These are phyloP conservation scores for Heliosperma pusillum DNA, from an alignment of 148 eudicot species.

Conservation along the genomic window DNA sequence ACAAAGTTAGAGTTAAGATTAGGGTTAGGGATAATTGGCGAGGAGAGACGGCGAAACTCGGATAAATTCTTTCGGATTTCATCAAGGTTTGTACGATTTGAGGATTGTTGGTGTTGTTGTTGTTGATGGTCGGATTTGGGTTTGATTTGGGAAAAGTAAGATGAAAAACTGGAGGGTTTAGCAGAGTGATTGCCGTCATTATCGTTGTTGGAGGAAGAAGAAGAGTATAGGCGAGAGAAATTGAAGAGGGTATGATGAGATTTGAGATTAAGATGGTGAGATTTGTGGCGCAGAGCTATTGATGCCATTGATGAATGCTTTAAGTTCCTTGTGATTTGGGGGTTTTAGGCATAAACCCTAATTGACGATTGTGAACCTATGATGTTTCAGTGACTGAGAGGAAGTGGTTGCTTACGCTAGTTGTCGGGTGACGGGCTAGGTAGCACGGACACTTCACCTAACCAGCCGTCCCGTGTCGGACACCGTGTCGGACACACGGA, in stretches of 20 bases:
- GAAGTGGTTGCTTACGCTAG: too few relatives aligned
- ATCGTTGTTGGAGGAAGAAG: constrained; percentile 36
- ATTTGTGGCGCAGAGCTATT: constrained; percentile 36
- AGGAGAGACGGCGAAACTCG: constrained; percentile 37
- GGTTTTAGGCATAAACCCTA: not conserved
- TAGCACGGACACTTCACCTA: too few relatives aligned
- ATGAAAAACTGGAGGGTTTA: not conserved
- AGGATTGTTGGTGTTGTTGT: constrained; percentile 12
- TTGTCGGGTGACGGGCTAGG: too few relatives aligned
- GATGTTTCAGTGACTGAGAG: too few relatives aligned
- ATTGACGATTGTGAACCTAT: too few relatives aligned
- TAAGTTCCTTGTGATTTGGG: not conserved
- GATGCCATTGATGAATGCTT: constrained; percentile 55
- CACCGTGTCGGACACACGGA: too few relatives aligned
- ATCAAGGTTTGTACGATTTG: not conserved
- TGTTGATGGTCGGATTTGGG: constrained; percentile 10
- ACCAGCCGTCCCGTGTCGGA: too few relatives aligned
- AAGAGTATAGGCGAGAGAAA: constrained; percentile 37
- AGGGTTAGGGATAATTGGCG: not conserved
- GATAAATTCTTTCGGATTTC: too few relatives aligned
- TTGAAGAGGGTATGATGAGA: constrained; percentile 18
- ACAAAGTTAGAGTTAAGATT: too few relatives aligned
- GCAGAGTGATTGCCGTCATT: not conserved
- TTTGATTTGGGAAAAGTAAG: constrained; percentile 24
- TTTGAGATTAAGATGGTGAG: constrained; percentile 10